Base-by-base conservation (phyloP, 1,139 yeast species). In the Yamadazyma spencermartinsiae region DNA sequence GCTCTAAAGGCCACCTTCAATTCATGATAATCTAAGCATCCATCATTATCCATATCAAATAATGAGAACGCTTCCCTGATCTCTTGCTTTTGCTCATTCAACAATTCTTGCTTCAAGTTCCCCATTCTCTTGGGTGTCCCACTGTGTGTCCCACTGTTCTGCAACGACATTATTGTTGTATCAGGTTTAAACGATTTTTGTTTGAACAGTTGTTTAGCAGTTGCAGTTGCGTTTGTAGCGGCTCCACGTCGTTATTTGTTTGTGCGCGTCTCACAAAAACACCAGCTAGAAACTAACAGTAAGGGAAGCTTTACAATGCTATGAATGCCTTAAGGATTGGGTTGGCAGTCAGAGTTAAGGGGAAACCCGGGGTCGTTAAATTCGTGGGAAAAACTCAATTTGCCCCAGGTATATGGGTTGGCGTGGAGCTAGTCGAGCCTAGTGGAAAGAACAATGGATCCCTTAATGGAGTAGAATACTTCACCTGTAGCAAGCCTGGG, bases 31-130 rank as follows among this genome's bases (percentile, higher is more conserved):
- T 92, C 98, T 44, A 94, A 71, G 46, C 75, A 77, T 11, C 96
- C 96, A 59, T 92, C 98, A 41, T 81, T 82, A 58, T 92, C 88
- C 82, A 88, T 84, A 55, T 92, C 98, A 60, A 94, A 94, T 31
- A 92, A 71, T 36, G 86, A 79, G 58, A 94, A 94, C 49, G 98
- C 98, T 58, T 92, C 98, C 46, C 90, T 72, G 49, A 92, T 89
- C 57, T 92, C 98, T 53, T 86, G 94, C 50, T 84, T 83, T 59
- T 92, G 97, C 54, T 90, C 98, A 39, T 87, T 90, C 36, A 89
- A 71, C 39, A 90, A 70, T 52, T 88, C 95, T 33, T 68, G 69
- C 51, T 79, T 79, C 49, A 79, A 55, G 46, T 63, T 25, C 4
- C 31, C 31, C 31, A 28, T 14, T 28, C 31, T 28, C n/a, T 28